Percentiles rank a stretch among this genome's conserved stretches.
These are phyloP conservation scores for Peterozyma xylosa DNA, from an alignment of 805 yeast genomes.

Conservation along the genomic window DNA sequence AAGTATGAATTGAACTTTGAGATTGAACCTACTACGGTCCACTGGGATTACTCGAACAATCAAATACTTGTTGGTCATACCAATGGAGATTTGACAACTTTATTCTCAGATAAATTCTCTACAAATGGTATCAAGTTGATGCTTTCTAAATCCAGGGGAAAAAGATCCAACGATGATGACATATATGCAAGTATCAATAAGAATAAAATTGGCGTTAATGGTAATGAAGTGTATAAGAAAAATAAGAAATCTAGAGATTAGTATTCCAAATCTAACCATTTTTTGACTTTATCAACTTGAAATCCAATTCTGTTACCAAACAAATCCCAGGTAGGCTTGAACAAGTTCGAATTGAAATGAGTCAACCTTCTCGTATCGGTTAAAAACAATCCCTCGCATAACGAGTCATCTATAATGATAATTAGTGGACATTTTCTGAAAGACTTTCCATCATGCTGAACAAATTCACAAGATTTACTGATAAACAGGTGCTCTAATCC, in stretches of 20 bases:
- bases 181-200: background rate
- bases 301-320: background rate
- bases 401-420: background rate
- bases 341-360: background rate
- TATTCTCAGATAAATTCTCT: slow-evolving; percentile 15
- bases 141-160: slow-evolving; percentile 13
- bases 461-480: no score
- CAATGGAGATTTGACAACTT: slow-evolving; percentile 8
- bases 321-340: background rate
- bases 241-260: background rate
- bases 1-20: slow-evolving; percentile 6
- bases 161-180: slow-evolving; percentile 5
- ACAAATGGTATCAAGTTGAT: slow-evolving; percentile 13
- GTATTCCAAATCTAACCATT: background rate
- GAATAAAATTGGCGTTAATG: background rate
- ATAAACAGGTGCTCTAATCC: no score
- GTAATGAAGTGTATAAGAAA: background rate
- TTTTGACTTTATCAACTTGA: background rate
- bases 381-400: background rate
- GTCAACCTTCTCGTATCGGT: background rate
- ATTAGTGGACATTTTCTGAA: background rate
- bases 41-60: slow-evolving; percentile 15
- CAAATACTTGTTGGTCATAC: slow-evolving; percentile 17
- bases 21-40: slow-evolving; percentile 10
- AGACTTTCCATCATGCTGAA: background rate